Conservation (phyloP, 208 protist genomes). For the Acanthamoeba triangularis region DNA sequence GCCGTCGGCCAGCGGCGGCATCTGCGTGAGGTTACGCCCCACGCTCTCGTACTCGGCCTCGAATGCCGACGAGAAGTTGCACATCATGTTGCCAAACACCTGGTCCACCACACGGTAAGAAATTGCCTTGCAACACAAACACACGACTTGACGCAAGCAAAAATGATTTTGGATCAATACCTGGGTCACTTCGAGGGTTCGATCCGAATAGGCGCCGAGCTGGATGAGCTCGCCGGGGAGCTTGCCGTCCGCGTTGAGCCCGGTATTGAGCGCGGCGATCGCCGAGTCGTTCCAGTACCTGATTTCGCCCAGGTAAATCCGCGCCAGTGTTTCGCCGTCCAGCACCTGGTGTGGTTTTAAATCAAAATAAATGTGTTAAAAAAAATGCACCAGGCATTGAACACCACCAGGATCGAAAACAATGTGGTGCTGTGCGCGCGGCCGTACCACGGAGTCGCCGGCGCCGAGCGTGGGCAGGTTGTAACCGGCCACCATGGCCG, state of each 20-base stretch:
- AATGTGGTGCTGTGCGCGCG: not conserved
- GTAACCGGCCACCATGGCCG: conserved; percentile 41
- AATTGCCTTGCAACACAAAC: not conserved
- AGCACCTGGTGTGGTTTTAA: not conserved
- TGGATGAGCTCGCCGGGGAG: not conserved
- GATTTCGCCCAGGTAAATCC: conserved; percentile 26
- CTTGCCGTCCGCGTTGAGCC: not conserved
- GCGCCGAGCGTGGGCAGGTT: conserved; percentile 7
- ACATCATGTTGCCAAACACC: conserved; percentile 43
- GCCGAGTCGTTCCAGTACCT: not conserved
- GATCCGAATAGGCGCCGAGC: not conserved
- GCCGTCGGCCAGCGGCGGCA: not conserved
- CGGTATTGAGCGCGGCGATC: conserved; percentile 17
- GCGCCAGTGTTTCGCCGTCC: conserved; percentile 10
- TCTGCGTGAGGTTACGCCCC: not conserved
- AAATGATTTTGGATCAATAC: not conserved
- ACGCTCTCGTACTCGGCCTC: not conserved
- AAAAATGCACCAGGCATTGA: not conserved
- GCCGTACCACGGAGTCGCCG: not conserved
- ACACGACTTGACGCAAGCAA: not conserved
- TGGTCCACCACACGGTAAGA: not conserved
- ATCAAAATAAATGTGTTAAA: no score
- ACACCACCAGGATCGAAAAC: not conserved
- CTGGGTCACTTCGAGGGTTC: conserved; percentile 3
- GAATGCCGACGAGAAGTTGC: conserved; percentile 37